These are phyloP conservation scores for Candolleomyces efflorescens DNA, from an alignment of 768 basidiomycete species.

Conservation along the genomic window DNA sequence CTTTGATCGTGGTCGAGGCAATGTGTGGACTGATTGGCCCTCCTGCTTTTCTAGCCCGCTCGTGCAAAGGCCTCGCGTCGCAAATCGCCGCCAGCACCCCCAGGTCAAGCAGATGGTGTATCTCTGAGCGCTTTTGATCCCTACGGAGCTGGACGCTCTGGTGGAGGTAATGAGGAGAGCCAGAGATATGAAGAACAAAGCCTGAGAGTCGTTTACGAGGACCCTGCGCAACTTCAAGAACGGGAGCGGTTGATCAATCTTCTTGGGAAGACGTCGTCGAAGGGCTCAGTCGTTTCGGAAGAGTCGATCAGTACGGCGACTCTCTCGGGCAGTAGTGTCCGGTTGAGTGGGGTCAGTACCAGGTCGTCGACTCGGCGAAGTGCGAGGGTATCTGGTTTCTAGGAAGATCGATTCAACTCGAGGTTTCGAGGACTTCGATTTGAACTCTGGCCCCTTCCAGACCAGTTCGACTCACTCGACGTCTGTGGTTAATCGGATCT, in stretches of 20 bases:
- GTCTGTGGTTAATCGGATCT: too few species aligned
- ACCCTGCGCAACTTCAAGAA: constrained; percentile 59
- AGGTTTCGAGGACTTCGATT: too few species aligned
- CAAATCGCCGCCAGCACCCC: constrained; percentile 17
- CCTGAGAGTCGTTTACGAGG: constrained; percentile 62
- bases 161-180: neutral
- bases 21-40: neutral
- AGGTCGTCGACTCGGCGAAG: neutral
- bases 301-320: neutral
- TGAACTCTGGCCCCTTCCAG: too few species aligned
- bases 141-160: constrained; percentile 15
- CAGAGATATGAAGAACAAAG: constrained; percentile 26
- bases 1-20: neutral
- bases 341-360: neutral
- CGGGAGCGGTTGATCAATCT: constrained; percentile 54
- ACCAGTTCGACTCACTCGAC: too few species aligned
- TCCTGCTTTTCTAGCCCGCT: constrained; percentile 25
- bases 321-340: neutral
- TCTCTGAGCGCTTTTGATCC: constrained; percentile 22
- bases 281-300: neutral
- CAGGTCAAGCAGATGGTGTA: constrained; percentile 15
- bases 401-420: too few species aligned
- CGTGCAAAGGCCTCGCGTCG: constrained; percentile 33
- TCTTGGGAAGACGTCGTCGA: constrained; percentile 26
- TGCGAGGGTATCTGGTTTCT: too few species aligned